Conservation (phyloP, 257 asterid genomes). For the Rhazya stricta region DNA sequence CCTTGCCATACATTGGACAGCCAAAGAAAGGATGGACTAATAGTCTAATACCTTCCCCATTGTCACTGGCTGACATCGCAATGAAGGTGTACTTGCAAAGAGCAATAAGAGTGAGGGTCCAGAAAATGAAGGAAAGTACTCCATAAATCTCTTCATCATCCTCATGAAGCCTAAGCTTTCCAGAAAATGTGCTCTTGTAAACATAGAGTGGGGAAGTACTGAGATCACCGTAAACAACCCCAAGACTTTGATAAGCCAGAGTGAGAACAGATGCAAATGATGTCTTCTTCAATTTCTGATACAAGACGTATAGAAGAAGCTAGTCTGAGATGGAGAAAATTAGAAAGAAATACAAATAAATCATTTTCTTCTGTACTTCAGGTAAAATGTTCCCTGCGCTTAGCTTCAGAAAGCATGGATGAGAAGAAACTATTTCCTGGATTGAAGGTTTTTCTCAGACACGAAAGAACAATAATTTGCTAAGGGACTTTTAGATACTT, state of each 20-base stretch:
- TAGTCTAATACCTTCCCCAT: constrained; percentile 37
- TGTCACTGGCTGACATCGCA: constrained; percentile 34
- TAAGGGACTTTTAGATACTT: background rate
- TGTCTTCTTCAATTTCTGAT: constrained; percentile 17
- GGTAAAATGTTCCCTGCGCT: background rate
- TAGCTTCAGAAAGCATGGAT: background rate
- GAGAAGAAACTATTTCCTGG: background rate
- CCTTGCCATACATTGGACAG: background rate
- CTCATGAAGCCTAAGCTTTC: constrained; percentile 25
- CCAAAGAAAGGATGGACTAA: background rate
- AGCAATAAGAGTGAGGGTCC: constrained; percentile 37
- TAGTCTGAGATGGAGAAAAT: background rate
- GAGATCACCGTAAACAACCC: constrained; percentile 40
- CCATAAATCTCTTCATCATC: constrained; percentile 33
- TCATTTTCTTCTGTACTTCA: background rate
- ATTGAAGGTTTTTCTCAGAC: background rate
- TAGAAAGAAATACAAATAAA: background rate
- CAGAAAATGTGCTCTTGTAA: constrained; percentile 29
- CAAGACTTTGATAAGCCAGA: constrained; percentile 37
- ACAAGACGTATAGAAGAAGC: background rate
- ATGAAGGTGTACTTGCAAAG: constrained; percentile 30
- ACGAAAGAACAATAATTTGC: background rate
- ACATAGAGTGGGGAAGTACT: constrained; percentile 42
- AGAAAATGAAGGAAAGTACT: constrained; percentile 36
- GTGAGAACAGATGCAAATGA: constrained; percentile 21